Percentiles rank a stretch among this genome's conserved stretches.
phyloP scores from a whole-genome alignment of 192 early-diverging fungal genomes.

The Lobosporangium transversale region DNA sequence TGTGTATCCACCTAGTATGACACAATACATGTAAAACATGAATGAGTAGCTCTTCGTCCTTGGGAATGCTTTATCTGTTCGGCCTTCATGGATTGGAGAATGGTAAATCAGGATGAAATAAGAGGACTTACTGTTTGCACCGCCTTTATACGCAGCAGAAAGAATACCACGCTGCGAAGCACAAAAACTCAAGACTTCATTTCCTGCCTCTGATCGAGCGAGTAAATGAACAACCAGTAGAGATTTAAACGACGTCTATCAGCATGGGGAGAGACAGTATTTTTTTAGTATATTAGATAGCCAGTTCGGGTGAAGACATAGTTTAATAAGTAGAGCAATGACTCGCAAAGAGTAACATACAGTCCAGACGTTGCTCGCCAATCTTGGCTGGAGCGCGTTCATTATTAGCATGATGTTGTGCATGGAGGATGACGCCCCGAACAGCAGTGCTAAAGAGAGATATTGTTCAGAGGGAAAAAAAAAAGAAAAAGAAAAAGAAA shows the following conservation, averaged over 20 bases:
- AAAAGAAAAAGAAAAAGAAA: background rate
- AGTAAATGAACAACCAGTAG: conserved; percentile 78
- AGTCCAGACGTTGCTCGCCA: conserved; percentile 52
- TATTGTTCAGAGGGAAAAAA: background rate
- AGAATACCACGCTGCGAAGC: conserved; percentile 49
- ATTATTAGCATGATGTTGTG: conserved; percentile 53
- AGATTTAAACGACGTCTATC: conserved; percentile 81
- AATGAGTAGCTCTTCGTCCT: too few species aligned
- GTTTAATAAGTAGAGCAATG: background rate
- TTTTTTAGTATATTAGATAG: too few species aligned
- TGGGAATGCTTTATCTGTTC: too few species aligned
- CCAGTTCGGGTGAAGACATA: too few species aligned
- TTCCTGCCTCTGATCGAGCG: conserved; percentile 73
- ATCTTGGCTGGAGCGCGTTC: conserved; percentile 45
- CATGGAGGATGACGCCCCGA: conserved; percentile 44
- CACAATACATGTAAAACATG: too few species aligned
- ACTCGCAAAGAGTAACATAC: conserved; percentile 10
- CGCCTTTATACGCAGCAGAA: conserved; percentile 49
- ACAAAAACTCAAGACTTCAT: conserved; percentile 65
- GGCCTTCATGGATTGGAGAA: too few species aligned
- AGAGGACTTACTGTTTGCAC: conserved; percentile 37
- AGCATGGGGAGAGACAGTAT: background rate
- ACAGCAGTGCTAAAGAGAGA: conserved; percentile 29
- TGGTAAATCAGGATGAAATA: background rate
- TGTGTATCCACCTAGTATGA: conserved; percentile 52